Base-by-base conservation (phyloP, 768 basidiomycete species). In the Leccinum obscurum region DNA sequence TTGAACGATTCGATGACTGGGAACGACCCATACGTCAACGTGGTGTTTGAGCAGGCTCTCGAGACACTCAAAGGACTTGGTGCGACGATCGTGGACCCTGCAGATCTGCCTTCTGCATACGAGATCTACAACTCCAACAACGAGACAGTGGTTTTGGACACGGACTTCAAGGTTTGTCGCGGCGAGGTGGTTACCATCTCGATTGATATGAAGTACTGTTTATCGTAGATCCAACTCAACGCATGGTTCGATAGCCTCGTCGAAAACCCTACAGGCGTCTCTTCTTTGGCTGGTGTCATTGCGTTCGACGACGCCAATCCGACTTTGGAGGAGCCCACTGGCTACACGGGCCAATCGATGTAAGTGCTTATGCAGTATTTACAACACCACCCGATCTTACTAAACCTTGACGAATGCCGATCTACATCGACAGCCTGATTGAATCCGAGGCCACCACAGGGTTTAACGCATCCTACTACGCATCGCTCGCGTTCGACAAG, bases 81-180 rank as follows among this genome's bases (percentile, higher is more conserved):
- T 11, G 80, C 80, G 20, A 77, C 80, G 1, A 74, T 89, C 14
- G 77, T 88, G 4, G 87, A 89, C 66, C 85, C 86, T 1, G 84
- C 86, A 3, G 83, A 87, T 66, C 68, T 88, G 26, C 85, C 86
- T 0, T 81, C 82, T 28, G 82, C 81, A 3, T 76, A 79, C 1
- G 84, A 84, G 56, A 78, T 85, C 11, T 64, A 77, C 20, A 60
- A 64, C 3, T 81, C 81, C 0, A 78, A 79, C 14, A 84, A 85
- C 57, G 85, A 88, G 68, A 81, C 76, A 0, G 69, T 83, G 15
- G 86, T 87, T 3, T 62, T 85, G n/a, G 64, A 76, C 11, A 73
- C 77, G 0, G 86, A 88, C 62, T 84, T 88, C 73, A 88, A 86
- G 78, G 87, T 82, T 53, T 46, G 68, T 55, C 13, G n/a, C 15